Percentiles rank a stretch among this genome's conserved stretches.
Conservation (phyloP, 2,329 filamentous ascomycete genomes). For the Pseudonectria buxi region DNA sequence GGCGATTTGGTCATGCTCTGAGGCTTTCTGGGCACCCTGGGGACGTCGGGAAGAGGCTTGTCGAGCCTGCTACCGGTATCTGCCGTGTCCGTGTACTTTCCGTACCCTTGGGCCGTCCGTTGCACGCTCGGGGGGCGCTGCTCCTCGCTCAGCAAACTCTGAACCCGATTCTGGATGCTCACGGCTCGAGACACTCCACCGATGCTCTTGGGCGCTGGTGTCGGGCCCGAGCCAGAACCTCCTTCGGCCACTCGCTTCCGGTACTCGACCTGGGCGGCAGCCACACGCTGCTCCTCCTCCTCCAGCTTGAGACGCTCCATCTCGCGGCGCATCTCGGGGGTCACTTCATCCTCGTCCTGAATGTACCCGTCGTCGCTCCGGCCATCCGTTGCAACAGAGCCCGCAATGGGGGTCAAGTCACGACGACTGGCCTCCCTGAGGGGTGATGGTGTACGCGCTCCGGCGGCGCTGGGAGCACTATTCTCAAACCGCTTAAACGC, state of each 20-base stretch:
- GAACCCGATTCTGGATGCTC: slow-evolving; percentile 89
- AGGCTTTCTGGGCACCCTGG: slow-evolving; percentile 48
- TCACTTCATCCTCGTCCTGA: slow-evolving; percentile 59
- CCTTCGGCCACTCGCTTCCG: slow-evolving; percentile 60
- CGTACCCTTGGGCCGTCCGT: slow-evolving; percentile 80
- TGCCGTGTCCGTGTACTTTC: slow-evolving; percentile 65
- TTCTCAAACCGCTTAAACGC: slow-evolving; percentile 88
- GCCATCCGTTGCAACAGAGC: slow-evolving; percentile 60
- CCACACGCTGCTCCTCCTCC: slow-evolving; percentile 85
- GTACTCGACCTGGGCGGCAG: slow-evolving; percentile 83
- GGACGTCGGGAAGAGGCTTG: slow-evolving; percentile 37
- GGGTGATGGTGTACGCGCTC: slow-evolving; percentile 41
- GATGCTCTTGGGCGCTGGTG: slow-evolving; percentile 46
- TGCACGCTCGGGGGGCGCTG: slow-evolving; percentile 52
- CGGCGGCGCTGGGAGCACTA: slow-evolving; percentile 29
- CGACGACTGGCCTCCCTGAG: slow-evolving; percentile 41
- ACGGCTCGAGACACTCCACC: slow-evolving; percentile 60
- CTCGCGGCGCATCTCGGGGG: slow-evolving; percentile 84
- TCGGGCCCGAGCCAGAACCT: slow-evolving; percentile 29
- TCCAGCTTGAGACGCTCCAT: slow-evolving; percentile 74
- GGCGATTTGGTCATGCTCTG: slow-evolving; percentile 29
- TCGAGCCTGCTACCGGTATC: slow-evolving; percentile 30
- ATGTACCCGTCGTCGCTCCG: slow-evolving; percentile 58
- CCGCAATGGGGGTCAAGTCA: slow-evolving; percentile 63
- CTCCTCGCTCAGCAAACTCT: slow-evolving; percentile 75